Evolutionary conservation across 129 eudicot species (phyloP).

Genomic region (Flaveria bidentis): DNA sequence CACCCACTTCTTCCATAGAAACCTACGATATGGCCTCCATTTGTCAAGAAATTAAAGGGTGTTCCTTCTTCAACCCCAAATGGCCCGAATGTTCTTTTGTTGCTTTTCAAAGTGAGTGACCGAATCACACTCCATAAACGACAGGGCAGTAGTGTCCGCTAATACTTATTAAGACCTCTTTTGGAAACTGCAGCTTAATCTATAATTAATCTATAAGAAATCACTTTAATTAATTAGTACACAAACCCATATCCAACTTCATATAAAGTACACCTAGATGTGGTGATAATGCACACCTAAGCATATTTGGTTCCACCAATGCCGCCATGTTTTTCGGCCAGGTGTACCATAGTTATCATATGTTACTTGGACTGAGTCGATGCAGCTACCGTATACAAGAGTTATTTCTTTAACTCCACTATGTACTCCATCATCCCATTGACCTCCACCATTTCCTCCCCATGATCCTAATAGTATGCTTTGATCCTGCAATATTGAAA

Average conservation of each 20-base stretch:
- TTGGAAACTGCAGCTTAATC: constrained; percentile 73
- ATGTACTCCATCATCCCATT: constrained; percentile 60
- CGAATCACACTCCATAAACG: constrained; percentile 64
- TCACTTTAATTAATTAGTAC: background rate
- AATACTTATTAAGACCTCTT: constrained; percentile 53
- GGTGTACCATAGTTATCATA: constrained; percentile 58
- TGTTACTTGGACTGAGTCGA: constrained; percentile 53
- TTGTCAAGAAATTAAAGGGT: constrained; percentile 54
- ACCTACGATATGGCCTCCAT: constrained; percentile 60
- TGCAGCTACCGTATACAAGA: constrained; percentile 48
- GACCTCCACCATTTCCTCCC: constrained; percentile 69
- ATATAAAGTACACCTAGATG: no score
- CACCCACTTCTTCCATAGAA: constrained; percentile 68
- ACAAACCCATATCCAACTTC: background rate
- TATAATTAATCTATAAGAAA: constrained; percentile 14
- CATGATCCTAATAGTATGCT: constrained; percentile 50
- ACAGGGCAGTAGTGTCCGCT: constrained; percentile 60
- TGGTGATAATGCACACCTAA: background rate
- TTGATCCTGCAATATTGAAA: constrained; percentile 21
- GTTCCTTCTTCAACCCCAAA: constrained; percentile 79
- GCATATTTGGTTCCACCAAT: constrained; percentile 46
- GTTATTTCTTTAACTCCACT: constrained; percentile 63
- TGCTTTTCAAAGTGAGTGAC: constrained; percentile 62
- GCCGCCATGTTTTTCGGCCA: constrained; percentile 63
- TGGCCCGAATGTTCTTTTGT: constrained; percentile 63